Conservation (phyloP, 2,329 filamentous ascomycete species). For the Didymella pinodella region DNA sequence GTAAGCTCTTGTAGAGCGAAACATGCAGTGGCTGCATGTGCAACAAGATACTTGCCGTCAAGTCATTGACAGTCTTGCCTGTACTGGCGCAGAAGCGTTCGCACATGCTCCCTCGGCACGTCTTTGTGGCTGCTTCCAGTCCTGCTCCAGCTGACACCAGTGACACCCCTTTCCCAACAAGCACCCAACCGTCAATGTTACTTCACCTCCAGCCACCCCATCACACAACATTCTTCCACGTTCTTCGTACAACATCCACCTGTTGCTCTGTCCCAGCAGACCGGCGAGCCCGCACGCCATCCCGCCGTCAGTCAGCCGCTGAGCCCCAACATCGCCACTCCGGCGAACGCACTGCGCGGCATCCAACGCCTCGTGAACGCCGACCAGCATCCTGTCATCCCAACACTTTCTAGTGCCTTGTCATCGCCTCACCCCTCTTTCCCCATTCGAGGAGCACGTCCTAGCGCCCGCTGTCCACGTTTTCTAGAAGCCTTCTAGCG, state of each 20-base stretch:
- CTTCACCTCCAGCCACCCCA: conserved; percentile 1
- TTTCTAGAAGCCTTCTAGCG: conserved; percentile 15
- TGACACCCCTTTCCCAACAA: background rate
- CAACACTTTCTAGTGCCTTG: background rate
- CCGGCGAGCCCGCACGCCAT: conserved; percentile 11
- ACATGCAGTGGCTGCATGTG: background rate
- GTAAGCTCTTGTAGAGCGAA: background rate
- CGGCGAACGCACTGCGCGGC: background rate
- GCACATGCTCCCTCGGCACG: conserved; percentile 18
- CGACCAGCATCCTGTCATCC: conserved; percentile 3
- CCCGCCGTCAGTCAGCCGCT: conserved; percentile 10
- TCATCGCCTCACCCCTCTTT: background rate
- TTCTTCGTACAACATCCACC: background rate
- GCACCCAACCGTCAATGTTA: background rate
- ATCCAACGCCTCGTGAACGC: background rate
- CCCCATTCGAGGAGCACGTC: background rate
- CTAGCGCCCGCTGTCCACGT: conserved; percentile 3
- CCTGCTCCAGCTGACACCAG: background rate
- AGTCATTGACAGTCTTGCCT: background rate
- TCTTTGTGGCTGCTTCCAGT: conserved; percentile 4
- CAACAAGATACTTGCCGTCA: background rate
- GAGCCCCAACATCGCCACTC: conserved; percentile 14
- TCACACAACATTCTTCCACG: conserved; percentile 3
- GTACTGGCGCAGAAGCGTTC: background rate
- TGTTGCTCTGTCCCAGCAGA: conserved; percentile 11